Percentiles rank a stretch among this genome's conserved stretches.
These are phyloP conservation scores for Leucosporidium scottii DNA, from an alignment of 768 basidiomycete species.

Conservation along the genomic window DNA sequence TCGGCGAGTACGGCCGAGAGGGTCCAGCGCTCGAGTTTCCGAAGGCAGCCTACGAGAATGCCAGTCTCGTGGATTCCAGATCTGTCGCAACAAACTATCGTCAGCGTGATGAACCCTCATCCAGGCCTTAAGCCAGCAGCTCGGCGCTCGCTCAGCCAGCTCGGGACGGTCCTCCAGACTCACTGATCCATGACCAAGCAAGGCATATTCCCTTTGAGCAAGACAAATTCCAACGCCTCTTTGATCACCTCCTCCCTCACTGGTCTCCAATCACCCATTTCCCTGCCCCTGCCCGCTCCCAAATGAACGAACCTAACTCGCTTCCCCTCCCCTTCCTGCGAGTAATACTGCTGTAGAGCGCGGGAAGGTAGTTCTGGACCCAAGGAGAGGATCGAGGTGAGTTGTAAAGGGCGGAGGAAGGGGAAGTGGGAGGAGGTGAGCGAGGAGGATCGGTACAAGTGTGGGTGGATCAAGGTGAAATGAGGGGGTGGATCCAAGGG, in stretches of 20 bases:
- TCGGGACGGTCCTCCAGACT: not conserved
- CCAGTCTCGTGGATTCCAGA: not conserved
- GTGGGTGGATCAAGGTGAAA: not conserved
- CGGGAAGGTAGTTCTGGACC: not conserved
- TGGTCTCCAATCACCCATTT: not conserved
- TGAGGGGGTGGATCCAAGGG: not conserved
- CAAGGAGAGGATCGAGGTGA: not conserved
- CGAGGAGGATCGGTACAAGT: not conserved
- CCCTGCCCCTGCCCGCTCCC: not conserved
- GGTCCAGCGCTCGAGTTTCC: not conserved
- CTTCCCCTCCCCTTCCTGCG: not conserved
- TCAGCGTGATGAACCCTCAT: not conserved
- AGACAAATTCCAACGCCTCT: not conserved
- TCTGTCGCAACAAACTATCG: not conserved
- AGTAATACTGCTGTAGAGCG: not conserved
- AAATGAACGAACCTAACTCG: not conserved
- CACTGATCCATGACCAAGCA: slow-evolving; percentile 1
- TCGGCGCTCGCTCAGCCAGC: too few species aligned
- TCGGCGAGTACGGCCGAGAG: not conserved
- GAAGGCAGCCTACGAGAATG: not conserved
- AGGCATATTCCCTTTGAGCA: not conserved
- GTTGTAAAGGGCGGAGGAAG: not conserved
- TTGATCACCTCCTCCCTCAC: not conserved
- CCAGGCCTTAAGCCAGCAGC: too few species aligned
- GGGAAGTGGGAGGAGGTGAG: not conserved